Percentiles rank a stretch among this genome's conserved stretches.
Evolutionary conservation across 2,329 filamentous ascomycete genomes (phyloP).

Genomic region (Neoascochyta sp.): DNA sequence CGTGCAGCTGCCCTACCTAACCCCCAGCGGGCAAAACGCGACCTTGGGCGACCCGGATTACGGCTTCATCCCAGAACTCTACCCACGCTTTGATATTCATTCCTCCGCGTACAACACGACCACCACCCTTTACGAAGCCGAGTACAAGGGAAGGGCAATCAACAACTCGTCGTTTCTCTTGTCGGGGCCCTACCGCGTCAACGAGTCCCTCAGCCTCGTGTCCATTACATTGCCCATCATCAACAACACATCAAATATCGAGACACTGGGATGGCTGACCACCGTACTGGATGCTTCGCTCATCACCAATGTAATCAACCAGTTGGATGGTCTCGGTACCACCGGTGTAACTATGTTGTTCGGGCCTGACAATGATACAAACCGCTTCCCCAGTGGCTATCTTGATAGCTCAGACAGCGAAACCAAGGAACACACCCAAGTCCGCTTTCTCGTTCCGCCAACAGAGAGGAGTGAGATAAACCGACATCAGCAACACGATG

Average conservation of each 20-base stretch:
- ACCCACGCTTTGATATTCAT: constrained; percentile 72
- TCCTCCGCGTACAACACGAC: constrained; percentile 29
- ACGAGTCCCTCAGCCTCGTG: constrained; percentile 68
- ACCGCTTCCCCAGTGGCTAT: constrained; percentile 46
- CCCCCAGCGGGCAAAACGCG: constrained; percentile 56
- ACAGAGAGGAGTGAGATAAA: constrained; percentile 17
- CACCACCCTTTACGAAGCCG: constrained; percentile 39
- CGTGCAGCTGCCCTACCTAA: constrained; percentile 61
- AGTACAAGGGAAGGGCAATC: constrained; percentile 44
- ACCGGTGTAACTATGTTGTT: constrained; percentile 69
- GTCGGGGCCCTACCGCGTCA: constrained; percentile 70
- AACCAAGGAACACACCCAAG: constrained; percentile 22
- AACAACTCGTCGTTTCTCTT: constrained; percentile 58
- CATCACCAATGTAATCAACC: constrained; percentile 59
- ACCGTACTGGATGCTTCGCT: constrained; percentile 67
- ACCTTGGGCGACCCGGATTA: constrained; percentile 57
- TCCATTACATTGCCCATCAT: constrained; percentile 79
- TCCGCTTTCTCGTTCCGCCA: constrained; percentile 36
- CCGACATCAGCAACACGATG: constrained; percentile 29
- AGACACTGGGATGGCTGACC: constrained; percentile 80
- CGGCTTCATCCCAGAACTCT: constrained; percentile 71
- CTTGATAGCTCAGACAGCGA: constrained; percentile 14
- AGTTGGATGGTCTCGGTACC: constrained; percentile 65
- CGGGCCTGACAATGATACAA: constrained; percentile 63
- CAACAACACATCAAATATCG: constrained; percentile 57